Percentiles rank a stretch among this genome's conserved stretches.
These are phyloP conservation scores for Trebouxia sp. DNA, from an alignment of 139 green algal species.

Conservation along the genomic window DNA sequence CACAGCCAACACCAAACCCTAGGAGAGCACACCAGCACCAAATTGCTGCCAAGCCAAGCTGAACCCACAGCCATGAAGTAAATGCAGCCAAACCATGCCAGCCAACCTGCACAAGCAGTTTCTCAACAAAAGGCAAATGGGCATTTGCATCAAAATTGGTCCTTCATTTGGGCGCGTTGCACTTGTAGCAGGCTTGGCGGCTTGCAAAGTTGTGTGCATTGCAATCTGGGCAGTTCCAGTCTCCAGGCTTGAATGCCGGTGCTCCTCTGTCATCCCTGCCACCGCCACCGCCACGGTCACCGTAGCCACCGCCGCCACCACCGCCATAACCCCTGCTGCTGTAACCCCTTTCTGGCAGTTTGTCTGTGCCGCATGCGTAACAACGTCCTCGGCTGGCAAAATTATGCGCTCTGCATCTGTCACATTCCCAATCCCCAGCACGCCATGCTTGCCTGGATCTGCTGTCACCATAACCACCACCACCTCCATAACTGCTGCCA, in stretches of 20 bases:
- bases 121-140: too few species aligned
- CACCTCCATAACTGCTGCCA: not conserved
- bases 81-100: constrained; percentile 21
- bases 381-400: constrained; percentile 45
- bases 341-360: not conserved
- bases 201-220: constrained; percentile 52
- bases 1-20: constrained; percentile 19
- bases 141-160: constrained; percentile 7
- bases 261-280: not conserved
- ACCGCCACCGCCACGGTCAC: constrained; percentile 17
- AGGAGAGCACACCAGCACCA: constrained; percentile 21
- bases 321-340: not conserved
- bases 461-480: constrained; percentile 13
- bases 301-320: not conserved
- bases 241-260: constrained; percentile 31
- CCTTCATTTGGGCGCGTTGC: constrained; percentile 35
- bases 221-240: constrained; percentile 51
- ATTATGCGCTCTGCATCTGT: constrained; percentile 46
- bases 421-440: constrained; percentile 48
- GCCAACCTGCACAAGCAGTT: constrained; percentile 11
- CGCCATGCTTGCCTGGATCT: constrained; percentile 23
- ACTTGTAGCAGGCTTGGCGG: constrained; percentile 48
- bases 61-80: constrained; percentile 20
- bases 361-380: constrained; percentile 41
- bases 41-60: constrained; percentile 9